A percentile compares a stretch with the other conserved stretches of the same genome.
phyloP scores from a whole-genome alignment of 805 yeast species.

The Kockiozyma suomiensis region DNA sequence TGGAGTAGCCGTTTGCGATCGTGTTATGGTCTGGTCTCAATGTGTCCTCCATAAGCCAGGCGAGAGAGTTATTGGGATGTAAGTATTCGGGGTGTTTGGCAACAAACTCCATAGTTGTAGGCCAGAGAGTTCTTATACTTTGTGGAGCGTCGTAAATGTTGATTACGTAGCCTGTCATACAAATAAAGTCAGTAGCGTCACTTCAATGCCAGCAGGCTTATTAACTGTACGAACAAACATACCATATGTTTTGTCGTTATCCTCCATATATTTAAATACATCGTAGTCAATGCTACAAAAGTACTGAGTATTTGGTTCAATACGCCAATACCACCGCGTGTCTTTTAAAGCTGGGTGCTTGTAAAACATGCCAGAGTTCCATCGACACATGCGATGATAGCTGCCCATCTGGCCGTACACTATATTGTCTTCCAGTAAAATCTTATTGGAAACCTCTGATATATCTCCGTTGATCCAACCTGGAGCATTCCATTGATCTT shows the following conservation, averaged over 20 bases:
- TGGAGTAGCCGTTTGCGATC: slow-evolving; percentile 61
- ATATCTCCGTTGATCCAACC: slow-evolving; percentile 52
- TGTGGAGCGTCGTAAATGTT: slow-evolving; percentile 71
- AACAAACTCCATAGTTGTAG: slow-evolving; percentile 64
- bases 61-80: slow-evolving; percentile 60
- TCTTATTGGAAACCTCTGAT: slow-evolving; percentile 48
- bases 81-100: slow-evolving; percentile 59
- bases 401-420: slow-evolving; percentile 65
- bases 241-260: slow-evolving; percentile 70
- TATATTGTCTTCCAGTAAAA: slow-evolving; percentile 47
- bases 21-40: slow-evolving; percentile 53
- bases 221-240: slow-evolving; percentile 51
- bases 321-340: slow-evolving; percentile 75
- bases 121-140: slow-evolving; percentile 66
- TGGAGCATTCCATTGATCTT: slow-evolving; percentile 65
- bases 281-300: slow-evolving; percentile 74
- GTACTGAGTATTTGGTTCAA: slow-evolving; percentile 73
- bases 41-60: slow-evolving; percentile 62
- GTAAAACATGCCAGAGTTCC: slow-evolving; percentile 66
- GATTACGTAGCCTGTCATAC: slow-evolving; percentile 58
- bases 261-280: slow-evolving; percentile 48
- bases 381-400: slow-evolving; percentile 85
- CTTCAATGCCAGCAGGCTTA: slow-evolving; percentile 56
- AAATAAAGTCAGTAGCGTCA: neutral
- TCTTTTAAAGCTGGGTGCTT: slow-evolving; percentile 63